phyloP scores from a whole-genome alignment of 495 filamentous ascomycete species.

The Hyaloscypha variabilis region DNA sequence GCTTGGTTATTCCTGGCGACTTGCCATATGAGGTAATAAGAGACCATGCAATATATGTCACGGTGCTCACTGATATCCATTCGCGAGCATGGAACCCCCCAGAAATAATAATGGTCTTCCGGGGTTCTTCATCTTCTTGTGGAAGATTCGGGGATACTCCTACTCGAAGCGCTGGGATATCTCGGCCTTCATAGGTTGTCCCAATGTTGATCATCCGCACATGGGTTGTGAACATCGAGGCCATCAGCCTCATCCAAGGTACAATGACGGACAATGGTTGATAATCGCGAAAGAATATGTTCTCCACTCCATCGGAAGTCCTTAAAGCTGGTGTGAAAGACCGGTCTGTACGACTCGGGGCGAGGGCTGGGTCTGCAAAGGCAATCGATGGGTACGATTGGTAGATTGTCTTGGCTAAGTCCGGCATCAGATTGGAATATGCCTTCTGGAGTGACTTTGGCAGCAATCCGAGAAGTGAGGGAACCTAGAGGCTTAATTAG shows the following conservation, averaged over 20 bases:
- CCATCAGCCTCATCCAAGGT: constrained; percentile 88
- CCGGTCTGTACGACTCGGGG: constrained; percentile 19
- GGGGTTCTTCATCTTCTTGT: constrained; percentile 41
- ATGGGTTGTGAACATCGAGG: constrained; percentile 84
- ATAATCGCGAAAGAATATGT: constrained; percentile 85
- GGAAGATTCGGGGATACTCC: constrained; percentile 58
- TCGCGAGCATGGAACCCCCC: constrained; percentile 91
- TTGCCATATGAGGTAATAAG: constrained; percentile 81
- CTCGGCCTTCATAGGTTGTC: constrained; percentile 79
- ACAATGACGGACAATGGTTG: constrained; percentile 77
- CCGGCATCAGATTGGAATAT: constrained; percentile 76
- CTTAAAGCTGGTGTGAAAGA: constrained; percentile 38
- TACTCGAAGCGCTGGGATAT: constrained; percentile 81
- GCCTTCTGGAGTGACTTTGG: constrained; percentile 73
- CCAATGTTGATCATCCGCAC: constrained; percentile 76
- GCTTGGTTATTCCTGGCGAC: constrained; percentile 63
- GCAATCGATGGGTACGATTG: constrained; percentile 67
- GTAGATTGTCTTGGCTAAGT: constrained; percentile 76
- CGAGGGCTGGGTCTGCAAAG: constrained; percentile 19
- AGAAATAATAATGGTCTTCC: constrained; percentile 80
- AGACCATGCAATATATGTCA: constrained; percentile 90
- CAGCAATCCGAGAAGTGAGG: constrained; percentile 80
- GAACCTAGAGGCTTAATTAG: constrained; percentile 48
- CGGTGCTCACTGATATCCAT: constrained; percentile 93
- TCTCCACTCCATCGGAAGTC: constrained; percentile 40